Evolutionary conservation across 805 yeast species (phyloP), one percentile per base, ranked within the genome.

Genomic region (Blastobotrys americana): DNA sequence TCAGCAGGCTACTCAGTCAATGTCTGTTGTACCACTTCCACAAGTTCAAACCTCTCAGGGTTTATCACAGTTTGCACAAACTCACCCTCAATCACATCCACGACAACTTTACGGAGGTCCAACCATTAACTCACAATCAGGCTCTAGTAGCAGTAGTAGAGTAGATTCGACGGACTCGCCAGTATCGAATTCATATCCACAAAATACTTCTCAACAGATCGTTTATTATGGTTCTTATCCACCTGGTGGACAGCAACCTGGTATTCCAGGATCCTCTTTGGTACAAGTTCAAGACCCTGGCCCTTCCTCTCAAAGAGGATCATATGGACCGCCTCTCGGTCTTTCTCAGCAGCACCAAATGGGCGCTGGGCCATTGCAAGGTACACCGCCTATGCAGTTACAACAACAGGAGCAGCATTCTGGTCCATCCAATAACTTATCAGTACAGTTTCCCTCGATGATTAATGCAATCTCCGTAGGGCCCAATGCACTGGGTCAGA

Each of bases 401-500:
- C 36, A 39, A 15, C 34, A 8, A n/a, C 16, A 18, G 20, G 28
- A 16, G 20, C 36, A 28, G 16, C 15, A 17, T 5, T 18, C 42
- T 3, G 42, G 42, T 15, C 17, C 39, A 19, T 22, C 36, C 13
- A 23, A 19, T 10, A 44, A 43, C 44, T 48, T 46, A 18, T 52
- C 51, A 15, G 39, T 39, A 4, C 56, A 47, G 41, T 54, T 52
- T 41, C 57, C 57, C 2, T 53, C 56, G 17, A 40, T 54, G 42
- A 39, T 44, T 9, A 45, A 54, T 33, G 38, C 45, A 9, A 52
- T 54, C 20, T 42, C 42, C 27, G 51, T 48, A 33, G 28, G 49
- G 23, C 43, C 51, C 15, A 57, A 55, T 35, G 52, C 58, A 8
- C 52, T 53, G 3, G 64, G 64, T 2, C 64, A 60, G 44, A 44